phyloP scores from a whole-genome alignment of 257 asterid species.

The Salvia hispanica region DNA sequence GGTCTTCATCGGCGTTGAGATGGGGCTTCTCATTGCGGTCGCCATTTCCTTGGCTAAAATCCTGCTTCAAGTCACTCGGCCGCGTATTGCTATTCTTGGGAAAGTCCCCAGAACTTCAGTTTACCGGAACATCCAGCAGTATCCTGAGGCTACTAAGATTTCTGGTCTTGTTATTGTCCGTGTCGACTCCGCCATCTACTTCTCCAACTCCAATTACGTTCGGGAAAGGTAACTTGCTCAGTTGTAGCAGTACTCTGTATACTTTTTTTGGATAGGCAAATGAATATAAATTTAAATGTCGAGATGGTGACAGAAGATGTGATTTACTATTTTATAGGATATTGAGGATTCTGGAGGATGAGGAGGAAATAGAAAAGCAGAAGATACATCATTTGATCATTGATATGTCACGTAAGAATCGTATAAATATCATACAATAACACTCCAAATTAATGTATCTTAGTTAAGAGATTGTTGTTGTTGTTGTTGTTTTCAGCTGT shows the following conservation, averaged over 20 bases:
- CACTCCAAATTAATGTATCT: too few relatives aligned
- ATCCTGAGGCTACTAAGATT: constrained; percentile 3
- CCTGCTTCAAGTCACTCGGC: not conserved
- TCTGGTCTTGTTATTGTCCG: not conserved
- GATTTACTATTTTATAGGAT: constrained; percentile 27
- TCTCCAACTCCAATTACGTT: constrained; percentile 7
- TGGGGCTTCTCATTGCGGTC: not conserved
- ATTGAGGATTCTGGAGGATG: constrained; percentile 68
- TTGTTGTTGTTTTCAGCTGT: constrained; percentile 60
- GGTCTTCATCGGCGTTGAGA: not conserved
- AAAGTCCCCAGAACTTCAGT: not conserved
- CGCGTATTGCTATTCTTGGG: not conserved
- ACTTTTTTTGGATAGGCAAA: too few relatives aligned
- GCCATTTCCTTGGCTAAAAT: constrained; percentile 2
- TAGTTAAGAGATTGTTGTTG: not conserved
- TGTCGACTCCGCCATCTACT: not conserved
- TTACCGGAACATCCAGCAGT: constrained; percentile 15
- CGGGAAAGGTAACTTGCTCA: not conserved
- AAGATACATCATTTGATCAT: constrained; percentile 55
- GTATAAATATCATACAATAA: too few relatives aligned
- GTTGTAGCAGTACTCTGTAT: too few relatives aligned
- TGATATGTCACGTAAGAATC: constrained; percentile 59
- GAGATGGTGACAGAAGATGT: too few relatives aligned
- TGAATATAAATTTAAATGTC: too few relatives aligned
- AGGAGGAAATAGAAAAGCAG: constrained; percentile 51